Conservation (phyloP, 2,329 filamentous ascomycete species). For the Cladosporium sp. region DNA sequence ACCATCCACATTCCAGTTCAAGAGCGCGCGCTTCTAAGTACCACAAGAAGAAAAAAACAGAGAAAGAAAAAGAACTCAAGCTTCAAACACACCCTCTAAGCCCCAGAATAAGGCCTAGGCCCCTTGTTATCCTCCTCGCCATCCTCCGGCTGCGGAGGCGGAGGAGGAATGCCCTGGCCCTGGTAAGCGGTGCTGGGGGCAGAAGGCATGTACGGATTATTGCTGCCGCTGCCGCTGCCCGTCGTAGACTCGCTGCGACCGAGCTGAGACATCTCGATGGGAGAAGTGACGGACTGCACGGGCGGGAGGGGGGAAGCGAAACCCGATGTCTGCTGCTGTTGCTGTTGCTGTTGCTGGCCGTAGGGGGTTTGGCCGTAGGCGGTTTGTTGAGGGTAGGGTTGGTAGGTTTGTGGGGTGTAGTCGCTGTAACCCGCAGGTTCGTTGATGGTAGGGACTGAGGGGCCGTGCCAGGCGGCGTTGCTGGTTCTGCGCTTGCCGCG, state of each 20-base stretch:
- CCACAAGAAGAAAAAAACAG: background rate
- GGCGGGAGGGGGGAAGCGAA: conserved; percentile 12
- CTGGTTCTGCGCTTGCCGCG: conserved; percentile 38
- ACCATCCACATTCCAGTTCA: too few relatives aligned
- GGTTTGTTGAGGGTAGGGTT: background rate
- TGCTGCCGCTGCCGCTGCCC: background rate
- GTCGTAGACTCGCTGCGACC: conserved; percentile 14
- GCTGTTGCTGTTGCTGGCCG: background rate
- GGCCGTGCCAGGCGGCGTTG: conserved; percentile 16
- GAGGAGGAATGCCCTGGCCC: background rate
- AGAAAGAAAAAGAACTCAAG: background rate
- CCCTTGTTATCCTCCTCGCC: conserved; percentile 19
- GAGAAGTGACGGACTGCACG: conserved; percentile 2
- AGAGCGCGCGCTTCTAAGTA: too few relatives aligned
- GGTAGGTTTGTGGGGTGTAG: background rate
- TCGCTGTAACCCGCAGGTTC: conserved; percentile 19
- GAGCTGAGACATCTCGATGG: conserved; percentile 22
- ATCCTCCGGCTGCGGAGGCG: conserved; percentile 12
- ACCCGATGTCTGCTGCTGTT: conserved; percentile 16
- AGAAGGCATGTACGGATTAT: conserved; percentile 20
- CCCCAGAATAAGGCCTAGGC: conserved; percentile 19
- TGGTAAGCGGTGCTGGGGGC: conserved; percentile 10
- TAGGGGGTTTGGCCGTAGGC: background rate
- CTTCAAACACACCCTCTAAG: conserved; percentile 12
- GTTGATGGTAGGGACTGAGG: conserved; percentile 27